Percentiles rank a stretch among this genome's conserved stretches.
phyloP scores from a whole-genome alignment of 306 rosid species.

The Castanea mollissima region DNA sequence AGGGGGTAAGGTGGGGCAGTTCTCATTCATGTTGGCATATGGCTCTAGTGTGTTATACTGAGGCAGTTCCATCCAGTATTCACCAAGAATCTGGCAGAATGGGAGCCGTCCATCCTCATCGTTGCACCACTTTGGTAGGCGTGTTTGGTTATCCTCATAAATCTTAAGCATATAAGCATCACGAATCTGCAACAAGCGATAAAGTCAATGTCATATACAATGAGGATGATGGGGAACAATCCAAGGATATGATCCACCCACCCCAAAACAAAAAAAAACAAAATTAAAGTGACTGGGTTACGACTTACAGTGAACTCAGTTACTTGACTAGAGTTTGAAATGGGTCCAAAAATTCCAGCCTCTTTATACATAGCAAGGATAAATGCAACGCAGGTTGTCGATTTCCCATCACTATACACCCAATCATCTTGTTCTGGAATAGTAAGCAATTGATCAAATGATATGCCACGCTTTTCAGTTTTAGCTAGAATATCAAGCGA shows the following conservation, averaged over 20 bases:
- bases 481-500: slow-evolving; percentile 71
- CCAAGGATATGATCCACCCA: neutral
- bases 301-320: slow-evolving; percentile 89
- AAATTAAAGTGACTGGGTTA: neutral
- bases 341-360: slow-evolving; percentile 78
- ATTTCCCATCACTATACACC: slow-evolving; percentile 94
- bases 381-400: slow-evolving; percentile 91
- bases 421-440: slow-evolving; percentile 97
- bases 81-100: slow-evolving; percentile 98
- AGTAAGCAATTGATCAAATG: slow-evolving; percentile 79
- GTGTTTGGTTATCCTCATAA: slow-evolving; percentile 78
- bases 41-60: slow-evolving; percentile 77
- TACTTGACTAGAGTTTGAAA: slow-evolving; percentile 79
- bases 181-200: slow-evolving; percentile 56
- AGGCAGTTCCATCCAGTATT: slow-evolving; percentile 87
- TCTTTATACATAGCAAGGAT: slow-evolving; percentile 93
- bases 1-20: slow-evolving; percentile 91
- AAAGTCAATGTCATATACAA: slow-evolving; percentile 8
- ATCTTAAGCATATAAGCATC: slow-evolving; percentile 89
- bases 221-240: neutral
- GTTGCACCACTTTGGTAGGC: slow-evolving; percentile 86
- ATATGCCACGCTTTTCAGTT: slow-evolving; percentile 75
- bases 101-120: slow-evolving; percentile 55
- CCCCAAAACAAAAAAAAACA: too few species aligned
- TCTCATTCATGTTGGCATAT: slow-evolving; percentile 86